A percentile compares a stretch with the other conserved stretches of the same genome.
Evolutionary conservation across 2,329 filamentous ascomycete genomes (phyloP).

Genomic region (Aureobasidium subglaciale): DNA sequence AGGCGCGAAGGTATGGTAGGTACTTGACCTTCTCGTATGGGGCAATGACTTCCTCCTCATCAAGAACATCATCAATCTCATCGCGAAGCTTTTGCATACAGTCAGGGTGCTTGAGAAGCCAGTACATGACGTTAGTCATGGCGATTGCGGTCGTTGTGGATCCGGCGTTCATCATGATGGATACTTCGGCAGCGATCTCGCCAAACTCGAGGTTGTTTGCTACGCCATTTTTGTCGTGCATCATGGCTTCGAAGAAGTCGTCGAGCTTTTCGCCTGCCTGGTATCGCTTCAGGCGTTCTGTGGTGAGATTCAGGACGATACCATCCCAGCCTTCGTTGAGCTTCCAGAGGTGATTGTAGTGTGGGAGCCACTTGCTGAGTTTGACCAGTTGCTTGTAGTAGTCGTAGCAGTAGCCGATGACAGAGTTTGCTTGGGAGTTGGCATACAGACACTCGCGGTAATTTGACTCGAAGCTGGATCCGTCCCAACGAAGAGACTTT

Average conservation of each 20-base stretch:
- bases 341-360: slow-evolving; percentile 35
- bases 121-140: slow-evolving; percentile 48
- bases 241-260: slow-evolving; percentile 52
- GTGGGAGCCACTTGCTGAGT: slow-evolving; percentile 41
- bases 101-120: slow-evolving; percentile 43
- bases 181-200: slow-evolving; percentile 51
- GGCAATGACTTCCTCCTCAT: slow-evolving; percentile 38
- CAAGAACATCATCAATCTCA: slow-evolving; percentile 42
- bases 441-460: slow-evolving; percentile 47
- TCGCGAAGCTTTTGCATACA: slow-evolving; percentile 35
- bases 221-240: slow-evolving; percentile 44
- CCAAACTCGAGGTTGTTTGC: slow-evolving; percentile 48
- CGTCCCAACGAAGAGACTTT: slow-evolving; percentile 25
- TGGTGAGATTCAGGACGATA: slow-evolving; percentile 43
- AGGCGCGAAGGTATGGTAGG: slow-evolving; percentile 47
- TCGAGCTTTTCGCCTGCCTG: slow-evolving; percentile 48
- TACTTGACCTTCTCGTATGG: slow-evolving; percentile 46
- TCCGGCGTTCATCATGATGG: slow-evolving; percentile 47
- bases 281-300: slow-evolving; percentile 39
- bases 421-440: slow-evolving; percentile 44
- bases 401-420: slow-evolving; percentile 44
- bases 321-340: slow-evolving; percentile 38
- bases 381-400: slow-evolving; percentile 45
- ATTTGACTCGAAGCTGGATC: slow-evolving; percentile 39
- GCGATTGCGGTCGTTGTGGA: slow-evolving; percentile 47